Base-by-base conservation (phyloP, 768 basidiomycete genomes). In the Naganishia onofrii region DNA sequence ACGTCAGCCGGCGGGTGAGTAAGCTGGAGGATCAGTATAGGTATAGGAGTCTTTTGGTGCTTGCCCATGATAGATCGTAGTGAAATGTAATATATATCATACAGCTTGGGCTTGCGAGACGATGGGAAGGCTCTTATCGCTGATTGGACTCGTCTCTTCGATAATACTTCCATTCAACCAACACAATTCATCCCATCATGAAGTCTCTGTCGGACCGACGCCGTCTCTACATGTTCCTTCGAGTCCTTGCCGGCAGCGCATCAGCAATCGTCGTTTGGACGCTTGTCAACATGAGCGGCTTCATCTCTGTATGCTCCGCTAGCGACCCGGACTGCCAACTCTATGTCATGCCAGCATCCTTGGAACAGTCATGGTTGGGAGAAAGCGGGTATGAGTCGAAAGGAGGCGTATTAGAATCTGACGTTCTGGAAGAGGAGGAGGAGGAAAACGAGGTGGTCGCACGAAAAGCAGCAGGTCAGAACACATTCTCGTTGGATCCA, bases 261-360 rank as follows among this genome's bases (percentile, higher is more conserved):
- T 13, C 42, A n/a, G 60, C 60, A 12, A 46, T 63, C 60, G 26
- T 63, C 42, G 60, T 63, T 26, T 63, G 60, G 60, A 29, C n/a
- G 12, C 17, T 63, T 12, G 15, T 63, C 38, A 44, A 51, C 48
- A 4, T 51, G 48, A 51, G 48, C 23, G 48, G 60, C 23, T 36
- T 63, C 21, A 26, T 63, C 29, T 36, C 60, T 10, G 17, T 63
- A 17, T 63, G 60, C 38, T 15, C 60, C 12, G 38, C 36, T 12
- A 42, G 46, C 23, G 42, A 63, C 19, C 60, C 60, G 36, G 42
- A 26, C 10, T 63, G 38, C 26, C 36, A 26, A 26, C 38, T 44
- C 7, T 26, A n/a, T 23, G 23, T 46, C 15, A 36, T 42, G 21
- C 23, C 60, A n/a, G 36, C 42, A 19, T 17, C 13, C 9, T 28